Conservation (phyloP, 1,284 basidiomycete genomes). For the Stygiomarasmius scandens region DNA sequence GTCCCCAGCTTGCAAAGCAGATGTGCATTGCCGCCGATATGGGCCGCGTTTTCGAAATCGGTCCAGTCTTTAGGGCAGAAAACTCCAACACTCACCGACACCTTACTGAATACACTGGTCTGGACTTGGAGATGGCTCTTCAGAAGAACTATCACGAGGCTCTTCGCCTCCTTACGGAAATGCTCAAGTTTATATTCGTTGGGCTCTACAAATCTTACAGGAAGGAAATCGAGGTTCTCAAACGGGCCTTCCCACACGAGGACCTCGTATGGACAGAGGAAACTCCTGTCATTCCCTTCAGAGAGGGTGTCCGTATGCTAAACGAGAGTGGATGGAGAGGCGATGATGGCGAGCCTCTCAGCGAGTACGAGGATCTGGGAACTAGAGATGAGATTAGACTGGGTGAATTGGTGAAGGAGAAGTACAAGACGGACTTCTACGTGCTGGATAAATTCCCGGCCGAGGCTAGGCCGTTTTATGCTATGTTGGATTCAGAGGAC, state of each 20-base stretch:
- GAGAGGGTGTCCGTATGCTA: constrained; percentile 78
- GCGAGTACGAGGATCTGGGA: constrained; percentile 54
- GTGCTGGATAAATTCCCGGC: constrained; percentile 97
- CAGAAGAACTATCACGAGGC: constrained; percentile 98
- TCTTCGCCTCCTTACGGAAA: constrained; percentile 81
- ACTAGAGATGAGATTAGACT: constrained; percentile 92
- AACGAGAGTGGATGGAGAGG: constrained; percentile 78
- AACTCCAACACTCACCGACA: constrained; percentile 97
- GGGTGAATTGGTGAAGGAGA: constrained; percentile 85
- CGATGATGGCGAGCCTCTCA: constrained; percentile 84
- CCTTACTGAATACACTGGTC: constrained; percentile 97
- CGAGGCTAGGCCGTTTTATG: constrained; percentile 94
- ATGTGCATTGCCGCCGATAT: constrained; percentile 99
- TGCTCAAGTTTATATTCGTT: constrained; percentile 83
- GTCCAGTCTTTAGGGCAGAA: constrained; percentile 94
- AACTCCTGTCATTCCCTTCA: constrained; percentile 82
- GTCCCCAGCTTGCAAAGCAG: constrained; percentile 96
- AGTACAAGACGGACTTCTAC: constrained; percentile 96
- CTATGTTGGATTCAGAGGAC: constrained; percentile 91
- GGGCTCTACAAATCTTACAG: constrained; percentile 76
- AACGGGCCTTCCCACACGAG: constrained; percentile 87
- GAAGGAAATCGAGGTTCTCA: constrained; percentile 81
- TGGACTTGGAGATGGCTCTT: constrained; percentile 98
- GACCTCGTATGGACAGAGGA: constrained; percentile 88
- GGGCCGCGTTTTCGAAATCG: constrained; percentile 97